These are phyloP conservation scores for Zasmidium cellare DNA, from an alignment of 2,329 filamentous ascomycete genomes.

Conservation along the genomic window DNA sequence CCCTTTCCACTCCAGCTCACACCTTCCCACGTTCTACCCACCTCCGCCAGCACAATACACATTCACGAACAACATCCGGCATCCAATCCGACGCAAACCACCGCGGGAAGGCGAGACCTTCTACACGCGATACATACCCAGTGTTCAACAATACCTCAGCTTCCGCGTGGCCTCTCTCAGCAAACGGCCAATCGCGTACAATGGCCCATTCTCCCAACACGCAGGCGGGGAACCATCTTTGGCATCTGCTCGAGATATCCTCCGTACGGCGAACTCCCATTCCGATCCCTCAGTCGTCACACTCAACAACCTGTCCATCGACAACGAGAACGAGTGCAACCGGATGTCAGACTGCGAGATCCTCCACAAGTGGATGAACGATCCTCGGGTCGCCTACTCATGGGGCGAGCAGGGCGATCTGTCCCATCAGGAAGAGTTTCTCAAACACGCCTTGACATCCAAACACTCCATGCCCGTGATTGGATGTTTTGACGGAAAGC, in stretches of 20 bases:
- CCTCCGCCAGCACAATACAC: conserved; percentile 79
- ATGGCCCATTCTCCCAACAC: conserved; percentile 52
- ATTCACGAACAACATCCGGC: conserved; percentile 74
- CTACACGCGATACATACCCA: conserved; percentile 84
- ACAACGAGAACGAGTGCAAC: conserved; percentile 14
- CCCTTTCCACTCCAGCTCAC: conserved; percentile 78
- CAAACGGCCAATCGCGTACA: conserved; percentile 61
- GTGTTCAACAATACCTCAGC: conserved; percentile 78
- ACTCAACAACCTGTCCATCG: background rate
- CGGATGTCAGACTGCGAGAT: conserved; percentile 62
- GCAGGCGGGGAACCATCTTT: conserved; percentile 26
- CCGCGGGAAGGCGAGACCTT: conserved; percentile 88
- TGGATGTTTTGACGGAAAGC: conserved; percentile 89
- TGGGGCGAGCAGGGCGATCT: conserved; percentile 70
- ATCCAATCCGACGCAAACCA: conserved; percentile 84
- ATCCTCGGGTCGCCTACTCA: conserved; percentile 77
- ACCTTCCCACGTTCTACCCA: conserved; percentile 88
- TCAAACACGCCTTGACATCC: conserved; percentile 64
- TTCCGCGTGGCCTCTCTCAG: conserved; percentile 81
- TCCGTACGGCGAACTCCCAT: conserved; percentile 12
- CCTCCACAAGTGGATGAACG: conserved; percentile 84
- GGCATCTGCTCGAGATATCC: conserved; percentile 33
- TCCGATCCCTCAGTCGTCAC: conserved; percentile 48
- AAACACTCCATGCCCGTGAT: conserved; percentile 86
- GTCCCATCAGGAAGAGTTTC: conserved; percentile 64